These are phyloP conservation scores for Thalassiosira ordinaria DNA, from an alignment of 352 stramenopile genomes.

Conservation along the genomic window DNA sequence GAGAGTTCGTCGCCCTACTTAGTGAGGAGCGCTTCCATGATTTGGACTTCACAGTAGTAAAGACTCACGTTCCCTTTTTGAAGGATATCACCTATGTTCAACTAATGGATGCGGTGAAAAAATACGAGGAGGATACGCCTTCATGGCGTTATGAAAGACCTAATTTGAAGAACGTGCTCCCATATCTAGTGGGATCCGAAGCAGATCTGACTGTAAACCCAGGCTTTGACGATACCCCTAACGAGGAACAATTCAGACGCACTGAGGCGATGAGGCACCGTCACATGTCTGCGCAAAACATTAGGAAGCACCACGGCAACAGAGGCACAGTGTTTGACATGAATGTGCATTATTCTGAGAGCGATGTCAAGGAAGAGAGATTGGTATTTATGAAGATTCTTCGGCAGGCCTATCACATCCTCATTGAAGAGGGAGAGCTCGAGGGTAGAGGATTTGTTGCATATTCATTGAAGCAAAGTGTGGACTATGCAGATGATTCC, in stretches of 20 bases:
- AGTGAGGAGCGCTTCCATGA: slow-evolving; percentile 64
- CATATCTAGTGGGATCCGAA: slow-evolving; percentile 29
- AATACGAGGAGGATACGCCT: slow-evolving; percentile 25
- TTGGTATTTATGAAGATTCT: slow-evolving; percentile 73
- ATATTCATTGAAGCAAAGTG: slow-evolving; percentile 61
- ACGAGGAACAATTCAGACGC: not conserved
- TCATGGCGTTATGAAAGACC: slow-evolving; percentile 18
- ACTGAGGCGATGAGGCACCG: slow-evolving; percentile 2
- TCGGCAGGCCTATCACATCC: slow-evolving; percentile 52
- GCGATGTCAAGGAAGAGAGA: slow-evolving; percentile 53
- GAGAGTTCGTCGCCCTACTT: slow-evolving; percentile 62
- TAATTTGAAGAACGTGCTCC: slow-evolving; percentile 39
- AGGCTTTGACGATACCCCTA: not conserved
- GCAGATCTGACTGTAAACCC: not conserved
- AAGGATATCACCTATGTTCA: slow-evolving; percentile 39
- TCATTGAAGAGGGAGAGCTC: slow-evolving; percentile 68
- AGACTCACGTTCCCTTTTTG: slow-evolving; percentile 66
- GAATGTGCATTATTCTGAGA: slow-evolving; percentile 5
- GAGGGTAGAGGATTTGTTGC: slow-evolving; percentile 58
- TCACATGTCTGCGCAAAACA: slow-evolving; percentile 4
- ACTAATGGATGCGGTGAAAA: slow-evolving; percentile 36
- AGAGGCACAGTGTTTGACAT: slow-evolving; percentile 20
- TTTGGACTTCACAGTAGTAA: slow-evolving; percentile 55
- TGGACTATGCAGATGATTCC: slow-evolving; percentile 60
- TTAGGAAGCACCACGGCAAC: slow-evolving; percentile 4